Evolutionary conservation across 2,329 filamentous ascomycete genomes (phyloP).

Genomic region (Madurella fahalii): DNA sequence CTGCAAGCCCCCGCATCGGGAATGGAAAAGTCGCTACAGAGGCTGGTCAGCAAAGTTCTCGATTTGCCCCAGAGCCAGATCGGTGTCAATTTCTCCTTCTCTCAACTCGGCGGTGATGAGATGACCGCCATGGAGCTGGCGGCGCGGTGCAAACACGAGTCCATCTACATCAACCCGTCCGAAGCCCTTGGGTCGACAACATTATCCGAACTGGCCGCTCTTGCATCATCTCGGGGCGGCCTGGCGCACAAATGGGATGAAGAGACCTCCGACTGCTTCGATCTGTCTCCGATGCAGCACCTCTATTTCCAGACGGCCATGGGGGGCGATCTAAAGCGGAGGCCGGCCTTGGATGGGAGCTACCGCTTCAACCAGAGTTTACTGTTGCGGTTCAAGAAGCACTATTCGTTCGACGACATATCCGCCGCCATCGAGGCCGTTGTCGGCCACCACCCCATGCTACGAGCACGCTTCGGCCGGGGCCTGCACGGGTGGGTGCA

Average conservation of each 20-base stretch:
- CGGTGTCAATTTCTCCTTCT: constrained; percentile 41
- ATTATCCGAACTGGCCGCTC: constrained; percentile 36
- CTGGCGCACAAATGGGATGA: constrained; percentile 33
- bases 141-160: constrained; percentile 36
- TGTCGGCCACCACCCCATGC: constrained; percentile 49
- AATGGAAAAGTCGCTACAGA: constrained; percentile 39
- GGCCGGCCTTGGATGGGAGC: constrained; percentile 32
- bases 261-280: constrained; percentile 37
- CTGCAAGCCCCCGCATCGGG: constrained; percentile 34
- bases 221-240: constrained; percentile 33
- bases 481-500: constrained; percentile 44
- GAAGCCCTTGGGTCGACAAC: constrained; percentile 38
- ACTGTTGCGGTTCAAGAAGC: constrained; percentile 42
- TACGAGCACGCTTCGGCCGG: constrained; percentile 42
- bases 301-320: constrained; percentile 48
- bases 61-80: constrained; percentile 38
- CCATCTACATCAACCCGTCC: constrained; percentile 34
- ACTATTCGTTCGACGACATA: constrained; percentile 40
- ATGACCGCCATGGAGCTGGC: constrained; percentile 38
- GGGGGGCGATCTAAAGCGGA: constrained; percentile 33
- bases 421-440: constrained; percentile 46
- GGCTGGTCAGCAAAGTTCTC: constrained; percentile 36
- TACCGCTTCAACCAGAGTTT: constrained; percentile 51
- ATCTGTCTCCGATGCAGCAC: constrained; percentile 51
- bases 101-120: constrained; percentile 39